Base-by-base conservation (phyloP, 106 monocot species). In the Acorus gramineus region DNA sequence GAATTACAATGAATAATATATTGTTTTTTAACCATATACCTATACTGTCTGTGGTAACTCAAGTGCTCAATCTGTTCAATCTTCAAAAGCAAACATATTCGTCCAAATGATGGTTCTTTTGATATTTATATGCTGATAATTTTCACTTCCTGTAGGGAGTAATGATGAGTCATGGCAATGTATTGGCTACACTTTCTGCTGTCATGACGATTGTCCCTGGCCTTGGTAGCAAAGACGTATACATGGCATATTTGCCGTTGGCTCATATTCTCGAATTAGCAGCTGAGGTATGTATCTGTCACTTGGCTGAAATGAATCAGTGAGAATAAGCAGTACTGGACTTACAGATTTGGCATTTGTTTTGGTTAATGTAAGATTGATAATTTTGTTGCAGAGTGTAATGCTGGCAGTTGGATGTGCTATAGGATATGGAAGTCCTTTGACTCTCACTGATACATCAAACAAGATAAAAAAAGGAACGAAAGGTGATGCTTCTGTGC, bases 191-290 rank as follows among this genome's bases (percentile, higher is more conserved):
- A 7, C 73, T 92, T 67, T 85, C 98, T 67, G 92, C 98, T 53
- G 98, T 92, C 67, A 81, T 89, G 88, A 92, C 88, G 43, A 92
- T 99, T 78, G 98, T 99, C 52, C 98, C 98, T 73, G 73, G 44
- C 10, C 72, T 99, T 63, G 81, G 98, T 11, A 76, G 68, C 45
- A 92, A 92, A 63, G 98, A 99, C 74, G 69, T 84, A 12, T 99
- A 99, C 78, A 48, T 99, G 77, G 98, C 98, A 48, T 99, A 99
- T 57, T 75, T 99, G 61, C 98, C 98, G 8, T 76, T 91, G 57
- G 98, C 98, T 69, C 98, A 99, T 79, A 81, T 99, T 84, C 92
- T 99, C 68, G 98, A 99, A 69, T 74, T 99, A 73, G 98, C 92
- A 53, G 92, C 98, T 67, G 98, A 99, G 88, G 98, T 99, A 75